Percentiles rank a stretch among this genome's conserved stretches.
These are phyloP conservation scores for Mortierella sp. DNA, from an alignment of 371 early-diverging fungal genomes.

Conservation along the genomic window DNA sequence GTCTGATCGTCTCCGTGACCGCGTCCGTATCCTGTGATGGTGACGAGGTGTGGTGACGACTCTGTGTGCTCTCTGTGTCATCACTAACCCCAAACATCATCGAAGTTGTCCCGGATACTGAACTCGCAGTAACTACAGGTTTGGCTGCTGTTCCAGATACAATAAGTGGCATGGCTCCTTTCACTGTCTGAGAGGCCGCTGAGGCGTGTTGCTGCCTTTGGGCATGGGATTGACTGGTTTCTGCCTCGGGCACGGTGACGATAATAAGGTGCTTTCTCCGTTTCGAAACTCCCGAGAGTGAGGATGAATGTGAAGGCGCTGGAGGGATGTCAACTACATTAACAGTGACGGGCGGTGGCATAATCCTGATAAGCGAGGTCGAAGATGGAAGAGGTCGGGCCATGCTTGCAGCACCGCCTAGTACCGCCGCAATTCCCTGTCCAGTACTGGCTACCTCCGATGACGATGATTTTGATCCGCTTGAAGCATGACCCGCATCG, in stretches of 20 bases:
- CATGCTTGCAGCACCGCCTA: slow-evolving; percentile 31
- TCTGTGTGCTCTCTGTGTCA: slow-evolving; percentile 2
- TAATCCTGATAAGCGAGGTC: slow-evolving; percentile 43
- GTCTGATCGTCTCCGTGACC: background rate
- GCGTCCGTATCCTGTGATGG: slow-evolving; percentile 23
- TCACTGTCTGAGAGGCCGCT: slow-evolving; percentile 1
- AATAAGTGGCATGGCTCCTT: slow-evolving; percentile 12
- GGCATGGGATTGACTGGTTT: slow-evolving; percentile 26
- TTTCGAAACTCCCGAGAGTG: slow-evolving; percentile 46
- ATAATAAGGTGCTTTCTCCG: slow-evolving; percentile 45
- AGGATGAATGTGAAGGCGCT: slow-evolving; percentile 51
- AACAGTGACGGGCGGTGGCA: slow-evolving; percentile 43
- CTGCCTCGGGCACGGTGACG: slow-evolving; percentile 49
- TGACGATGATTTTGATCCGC: slow-evolving; percentile 1
- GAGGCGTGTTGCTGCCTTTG: slow-evolving; percentile 26
- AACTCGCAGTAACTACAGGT: slow-evolving; percentile 33
- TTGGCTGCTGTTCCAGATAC: slow-evolving; percentile 33
- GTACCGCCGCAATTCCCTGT: slow-evolving; percentile 48
- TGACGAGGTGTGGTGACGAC: slow-evolving; percentile 1
- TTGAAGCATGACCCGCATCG: background rate
- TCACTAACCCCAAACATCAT: slow-evolving; percentile 19
- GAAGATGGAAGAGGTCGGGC: slow-evolving; percentile 44
- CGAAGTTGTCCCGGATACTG: slow-evolving; percentile 23
- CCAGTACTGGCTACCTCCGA: slow-evolving; percentile 46
- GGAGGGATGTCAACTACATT: slow-evolving; percentile 49